Base-by-base conservation (phyloP, 257 asterid genomes). In the Fraxinus quadrangulata region DNA sequence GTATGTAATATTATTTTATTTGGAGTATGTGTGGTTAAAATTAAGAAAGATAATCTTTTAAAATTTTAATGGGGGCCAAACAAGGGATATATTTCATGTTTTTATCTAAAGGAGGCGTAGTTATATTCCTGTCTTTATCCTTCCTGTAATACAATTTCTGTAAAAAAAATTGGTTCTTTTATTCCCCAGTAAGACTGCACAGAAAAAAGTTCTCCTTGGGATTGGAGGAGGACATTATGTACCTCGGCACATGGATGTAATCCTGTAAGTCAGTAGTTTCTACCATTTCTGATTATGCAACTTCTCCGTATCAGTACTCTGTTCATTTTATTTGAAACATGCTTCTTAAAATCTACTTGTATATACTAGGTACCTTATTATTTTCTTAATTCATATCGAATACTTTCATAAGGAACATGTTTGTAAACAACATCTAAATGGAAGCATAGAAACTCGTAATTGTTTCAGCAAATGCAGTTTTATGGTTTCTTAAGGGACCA, bases 171-270 rank as follows among this genome's bases (percentile, higher is more conserved):
- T 71, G 28, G 23, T 63, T 71, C 71, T 31, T 66, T 24, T 36
- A 47, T 31, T 33, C 76, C 51, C 28, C 91, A 88, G 97, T 72
- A 68, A 23, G 40, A 74, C 83, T 37, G 93, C 83, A 71, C 84
- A 56, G 83, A 91, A 88, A 72, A 95, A 89, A 75, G 94, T 95
- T 81, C 89, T 95, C 76, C 92, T 95, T 49, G 99, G 99, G 70
- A 80, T 95, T 34, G 99, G 99, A 82, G 99, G 99, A 77, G 99
- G 99, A 26, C 99, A 95, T 81, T 95, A 95, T 85, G 99, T 91
- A 37, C 98, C 99, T 11, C 89, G 99, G 23, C 98, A 95, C 82
- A 90, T 89, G 96, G 99, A 95, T 80, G 79, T 95, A 49, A 83
- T 95, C 75, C 78, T 70, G 99, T 93, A 86, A 93, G 97, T 86